Conservation (phyloP, 2,329 filamentous ascomycete genomes). For the Pestalotiopsis sp. region DNA sequence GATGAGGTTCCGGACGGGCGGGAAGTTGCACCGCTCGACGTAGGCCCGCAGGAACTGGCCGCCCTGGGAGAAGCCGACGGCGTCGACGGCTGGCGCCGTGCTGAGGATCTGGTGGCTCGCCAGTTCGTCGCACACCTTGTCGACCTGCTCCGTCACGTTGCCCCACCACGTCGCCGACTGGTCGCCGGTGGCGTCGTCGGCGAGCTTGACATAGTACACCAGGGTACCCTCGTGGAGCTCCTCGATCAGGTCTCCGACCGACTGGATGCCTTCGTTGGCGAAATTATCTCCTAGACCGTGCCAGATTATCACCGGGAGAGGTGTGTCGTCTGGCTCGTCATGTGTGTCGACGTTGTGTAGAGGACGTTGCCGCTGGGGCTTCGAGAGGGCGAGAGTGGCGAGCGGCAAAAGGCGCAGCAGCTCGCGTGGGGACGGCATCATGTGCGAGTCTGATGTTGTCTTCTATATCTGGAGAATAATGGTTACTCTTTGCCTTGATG, state of each 20-base stretch:
- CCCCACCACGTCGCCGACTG: slow-evolving; percentile 86
- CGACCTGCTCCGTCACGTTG: slow-evolving; percentile 79
- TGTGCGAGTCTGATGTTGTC: neutral
- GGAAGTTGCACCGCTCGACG: slow-evolving; percentile 79
- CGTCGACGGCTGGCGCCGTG: slow-evolving; percentile 81
- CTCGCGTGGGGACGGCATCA: slow-evolving; percentile 16
- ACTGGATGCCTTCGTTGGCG: slow-evolving; percentile 70
- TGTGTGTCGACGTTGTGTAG: slow-evolving; percentile 16
- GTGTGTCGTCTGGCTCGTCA: slow-evolving; percentile 56
- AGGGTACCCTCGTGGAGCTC: slow-evolving; percentile 78
- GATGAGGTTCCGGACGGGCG: slow-evolving; percentile 74
- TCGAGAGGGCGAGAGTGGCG: slow-evolving; percentile 18
- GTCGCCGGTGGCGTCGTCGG: slow-evolving; percentile 66
- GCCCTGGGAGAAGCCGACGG: slow-evolving; percentile 92
- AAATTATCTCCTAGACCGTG: slow-evolving; percentile 80
- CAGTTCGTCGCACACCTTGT: slow-evolving; percentile 75
- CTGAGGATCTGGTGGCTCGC: slow-evolving; percentile 75
- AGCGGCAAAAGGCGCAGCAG: slow-evolving; percentile 17
- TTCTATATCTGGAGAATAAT: neutral
- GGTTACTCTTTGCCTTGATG: neutral
- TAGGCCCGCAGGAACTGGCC: slow-evolving; percentile 94
- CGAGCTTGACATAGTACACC: slow-evolving; percentile 76
- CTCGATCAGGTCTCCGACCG: slow-evolving; percentile 71
- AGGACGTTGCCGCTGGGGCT: slow-evolving; percentile 15
- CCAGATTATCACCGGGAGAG: slow-evolving; percentile 91